Conservation (phyloP, 1,139 yeast species). For the Protomyces inundatus region DNA sequence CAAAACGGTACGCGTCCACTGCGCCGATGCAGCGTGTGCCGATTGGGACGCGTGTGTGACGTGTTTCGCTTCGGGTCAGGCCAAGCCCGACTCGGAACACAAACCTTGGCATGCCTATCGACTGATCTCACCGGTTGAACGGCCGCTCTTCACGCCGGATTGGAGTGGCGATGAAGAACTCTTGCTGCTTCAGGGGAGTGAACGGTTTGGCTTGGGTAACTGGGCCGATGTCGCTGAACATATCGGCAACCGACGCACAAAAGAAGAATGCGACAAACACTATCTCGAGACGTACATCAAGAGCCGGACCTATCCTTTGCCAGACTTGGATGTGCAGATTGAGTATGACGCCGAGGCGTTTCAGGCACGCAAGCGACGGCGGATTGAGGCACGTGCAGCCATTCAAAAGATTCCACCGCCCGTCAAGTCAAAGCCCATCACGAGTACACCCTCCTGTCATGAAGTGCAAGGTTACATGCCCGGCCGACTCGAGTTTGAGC, state of each 20-base stretch:
- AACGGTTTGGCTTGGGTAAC: conserved; percentile 84
- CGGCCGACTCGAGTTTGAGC: conserved; percentile 92
- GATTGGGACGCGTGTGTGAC: conserved; percentile 92
- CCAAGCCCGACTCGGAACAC: conserved; percentile 64
- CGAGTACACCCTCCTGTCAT: conserved; percentile 93
- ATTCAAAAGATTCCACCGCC: conserved; percentile 48
- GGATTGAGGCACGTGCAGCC: conserved; percentile 64
- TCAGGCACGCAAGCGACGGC: conserved; percentile 57
- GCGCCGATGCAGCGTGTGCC: conserved; percentile 29
- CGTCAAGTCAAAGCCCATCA: conserved; percentile 79
- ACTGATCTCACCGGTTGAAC: conserved; percentile 89
- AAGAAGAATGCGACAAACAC: conserved; percentile 85
- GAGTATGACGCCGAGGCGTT: conserved; percentile 64
- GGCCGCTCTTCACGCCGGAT: conserved; percentile 79
- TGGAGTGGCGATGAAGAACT: conserved; percentile 99
- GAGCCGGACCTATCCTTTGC: conserved; percentile 63
- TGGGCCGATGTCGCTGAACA: conserved; percentile 97
- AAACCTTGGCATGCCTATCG: conserved; percentile 91
- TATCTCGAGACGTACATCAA: conserved; percentile 66
- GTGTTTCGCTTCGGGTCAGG: conserved; percentile 80
- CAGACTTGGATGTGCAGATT: conserved; percentile 63
- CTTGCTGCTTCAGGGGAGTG: conserved; percentile 82
- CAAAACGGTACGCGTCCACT: conserved; percentile 21
- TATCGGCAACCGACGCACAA: conserved; percentile 75
- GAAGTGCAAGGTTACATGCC: conserved; percentile 99